phyloP scores from a whole-genome alignment of 1,139 yeast species.

The Geotrichum fermentans region DNA sequence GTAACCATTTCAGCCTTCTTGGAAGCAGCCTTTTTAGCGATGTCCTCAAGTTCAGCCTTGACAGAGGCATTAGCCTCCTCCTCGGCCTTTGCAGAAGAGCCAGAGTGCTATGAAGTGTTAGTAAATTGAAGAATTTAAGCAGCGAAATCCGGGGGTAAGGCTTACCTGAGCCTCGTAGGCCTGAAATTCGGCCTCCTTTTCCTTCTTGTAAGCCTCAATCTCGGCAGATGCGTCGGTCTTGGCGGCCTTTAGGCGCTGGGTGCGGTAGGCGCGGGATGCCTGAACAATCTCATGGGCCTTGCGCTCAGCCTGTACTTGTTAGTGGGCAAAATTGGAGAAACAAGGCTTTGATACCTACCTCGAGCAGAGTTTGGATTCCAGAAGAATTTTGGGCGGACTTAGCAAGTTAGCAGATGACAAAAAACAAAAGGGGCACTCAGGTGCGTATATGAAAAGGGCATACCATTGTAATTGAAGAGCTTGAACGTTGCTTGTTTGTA shows the following conservation, averaged over 20 bases:
- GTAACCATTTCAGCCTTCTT: constrained; percentile 68
- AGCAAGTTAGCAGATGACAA: not conserved
- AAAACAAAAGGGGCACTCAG: not conserved
- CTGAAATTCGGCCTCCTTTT: constrained; percentile 79
- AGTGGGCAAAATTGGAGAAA: not conserved
- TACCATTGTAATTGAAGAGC: constrained; percentile 14
- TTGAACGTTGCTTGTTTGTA: not conserved
- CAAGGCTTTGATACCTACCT: constrained; percentile 28
- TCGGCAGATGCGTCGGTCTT: constrained; percentile 88
- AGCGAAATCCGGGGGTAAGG: constrained; percentile 5
- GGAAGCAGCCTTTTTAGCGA: constrained; percentile 51
- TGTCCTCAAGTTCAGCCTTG: constrained; percentile 45
- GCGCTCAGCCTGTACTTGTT: constrained; percentile 68
- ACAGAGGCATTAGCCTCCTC: constrained; percentile 59
- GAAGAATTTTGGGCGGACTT: constrained; percentile 43
- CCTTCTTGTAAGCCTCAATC: constrained; percentile 77
- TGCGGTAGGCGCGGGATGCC: constrained; percentile 82
- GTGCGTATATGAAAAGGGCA: not conserved
- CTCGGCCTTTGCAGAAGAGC: constrained; percentile 62
- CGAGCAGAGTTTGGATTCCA: constrained; percentile 44
- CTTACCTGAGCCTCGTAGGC: constrained; percentile 55
- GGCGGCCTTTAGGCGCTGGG: constrained; percentile 87
- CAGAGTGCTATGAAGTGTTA: constrained; percentile 46
- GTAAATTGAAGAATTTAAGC: too few relatives aligned
- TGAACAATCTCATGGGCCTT: constrained; percentile 94